Percentiles rank a stretch among this genome's conserved stretches.
Conservation (phyloP, 2,329 filamentous ascomycete genomes). For the Aspergillus terreus region DNA sequence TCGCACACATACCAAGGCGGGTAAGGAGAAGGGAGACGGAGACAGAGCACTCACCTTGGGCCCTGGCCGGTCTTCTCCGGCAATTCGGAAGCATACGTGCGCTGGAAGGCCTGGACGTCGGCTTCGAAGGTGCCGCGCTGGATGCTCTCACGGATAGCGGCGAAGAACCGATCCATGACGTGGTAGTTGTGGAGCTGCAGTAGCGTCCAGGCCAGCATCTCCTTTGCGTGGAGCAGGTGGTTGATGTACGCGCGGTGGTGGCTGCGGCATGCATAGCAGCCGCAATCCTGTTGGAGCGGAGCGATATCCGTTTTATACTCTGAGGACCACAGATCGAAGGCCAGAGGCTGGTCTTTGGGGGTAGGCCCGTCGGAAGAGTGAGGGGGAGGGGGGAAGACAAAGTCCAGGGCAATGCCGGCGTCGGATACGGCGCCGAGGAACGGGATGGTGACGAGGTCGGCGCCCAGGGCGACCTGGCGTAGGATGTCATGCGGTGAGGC, state of each 20-base stretch:
- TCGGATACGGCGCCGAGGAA: constrained; percentile 75
- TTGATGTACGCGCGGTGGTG: constrained; percentile 86
- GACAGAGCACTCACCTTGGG: constrained; percentile 54
- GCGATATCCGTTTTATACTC: constrained; percentile 58
- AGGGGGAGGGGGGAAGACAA: constrained; percentile 61
- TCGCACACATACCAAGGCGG: background rate
- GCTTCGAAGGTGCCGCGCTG: constrained; percentile 51
- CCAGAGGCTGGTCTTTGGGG: constrained; percentile 51
- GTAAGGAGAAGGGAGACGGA: background rate
- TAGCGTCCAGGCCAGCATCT: constrained; percentile 95
- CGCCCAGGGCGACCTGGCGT: constrained; percentile 68
- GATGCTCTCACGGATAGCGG: constrained; percentile 64
- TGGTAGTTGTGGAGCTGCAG: constrained; percentile 89
- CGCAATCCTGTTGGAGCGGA: constrained; percentile 62
- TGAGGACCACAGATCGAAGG: constrained; percentile 71
- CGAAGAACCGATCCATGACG: constrained; percentile 69
- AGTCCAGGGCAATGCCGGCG: constrained; percentile 77
- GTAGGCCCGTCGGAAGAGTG: constrained; percentile 10
- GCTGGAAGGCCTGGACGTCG: constrained; percentile 59
- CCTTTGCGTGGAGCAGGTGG: constrained; percentile 82
- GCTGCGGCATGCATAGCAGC: constrained; percentile 76
- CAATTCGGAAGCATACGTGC: constrained; percentile 65
- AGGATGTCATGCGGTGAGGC: constrained; percentile 72
- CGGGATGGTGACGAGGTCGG: constrained; percentile 75
- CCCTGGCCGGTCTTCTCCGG: constrained; percentile 72